Evolutionary conservation across 1,139 yeast genomes (phyloP), one percentile per base, ranked within the genome.

Genomic region (Meyerozyma carpophila): DNA sequence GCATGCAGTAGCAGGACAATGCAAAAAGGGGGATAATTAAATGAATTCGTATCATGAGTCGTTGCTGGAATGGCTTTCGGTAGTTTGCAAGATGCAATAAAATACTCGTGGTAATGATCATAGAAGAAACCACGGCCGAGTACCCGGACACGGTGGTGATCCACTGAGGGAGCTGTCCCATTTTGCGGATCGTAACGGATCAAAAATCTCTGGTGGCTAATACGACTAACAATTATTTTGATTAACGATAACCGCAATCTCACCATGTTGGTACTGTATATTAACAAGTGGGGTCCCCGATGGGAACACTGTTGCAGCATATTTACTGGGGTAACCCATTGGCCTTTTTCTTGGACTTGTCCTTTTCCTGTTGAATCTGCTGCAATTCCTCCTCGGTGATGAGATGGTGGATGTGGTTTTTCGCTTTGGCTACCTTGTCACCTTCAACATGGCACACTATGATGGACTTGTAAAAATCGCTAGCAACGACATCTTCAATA

Each of bases 1-100:
- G 60, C 72, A 79, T 67, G 14, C 66, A 55, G 60, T 80, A 67
- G 72, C 84, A 78, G 16, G 80, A 66, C 7, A 75, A 46, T 4
- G 82, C 78, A 62, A 79, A 79, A 16, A 79, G 50, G 5, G 84
- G 84, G n/a, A 79, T 79, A 50, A 80, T 72, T 74, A 85, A 37
- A 53, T 85, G 85, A 41, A 93, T 93, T 36, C 99, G 72, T 3
- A 91, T 82, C 61, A 88, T 82, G 38, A 90, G 69, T 43, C 98
- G 69, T 62, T 93, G 99, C 53, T 89, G 95, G 57, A 79, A 76
- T 0, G 98, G 98, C 55, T 87, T 88, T 41, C 98, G 67, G 63
- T 93, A 93, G 65, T 91, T 90, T 28, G 54, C 44, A 18, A 73
- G 59, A 46, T 73, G 79, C 36, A 69, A 53, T 5, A 54, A 36